Evolutionary conservation across 1,284 basidiomycete species (phyloP).

Genomic region (Moniliophthora roreri): DNA sequence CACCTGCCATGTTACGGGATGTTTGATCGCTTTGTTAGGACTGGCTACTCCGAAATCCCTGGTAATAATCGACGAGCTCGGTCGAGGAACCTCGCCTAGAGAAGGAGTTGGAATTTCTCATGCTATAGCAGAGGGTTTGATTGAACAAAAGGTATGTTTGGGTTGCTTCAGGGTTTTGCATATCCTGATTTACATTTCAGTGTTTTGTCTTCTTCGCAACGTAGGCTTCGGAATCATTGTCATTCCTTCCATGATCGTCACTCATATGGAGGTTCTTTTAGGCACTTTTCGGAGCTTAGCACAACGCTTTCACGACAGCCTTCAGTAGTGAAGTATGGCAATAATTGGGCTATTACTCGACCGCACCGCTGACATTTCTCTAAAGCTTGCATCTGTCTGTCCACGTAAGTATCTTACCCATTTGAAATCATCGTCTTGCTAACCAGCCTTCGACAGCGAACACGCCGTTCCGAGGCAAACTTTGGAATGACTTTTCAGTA

Average conservation of each 20-base stretch:
- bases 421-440: neutral
- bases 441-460: slow-evolving; percentile 37
- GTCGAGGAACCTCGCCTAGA: slow-evolving; percentile 81
- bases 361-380: slow-evolving; percentile 15
- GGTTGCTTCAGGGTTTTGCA: neutral
- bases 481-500: slow-evolving; percentile 79
- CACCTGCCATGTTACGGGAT: neutral
- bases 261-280: slow-evolving; percentile 26
- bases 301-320: slow-evolving; percentile 72
- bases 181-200: slow-evolving; percentile 35
- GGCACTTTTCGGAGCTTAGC: slow-evolving; percentile 72
- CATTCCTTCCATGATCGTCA: too few relatives aligned
- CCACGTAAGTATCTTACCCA: slow-evolving; percentile 49
- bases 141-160: slow-evolving; percentile 61
- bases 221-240: slow-evolving; percentile 37
- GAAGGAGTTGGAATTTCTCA: slow-evolving; percentile 91
- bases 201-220: slow-evolving; percentile 90
- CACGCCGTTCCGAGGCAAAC: slow-evolving; percentile 49
- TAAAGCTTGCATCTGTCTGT: slow-evolving; percentile 79
- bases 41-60: slow-evolving; percentile 75
- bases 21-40: slow-evolving; percentile 40
- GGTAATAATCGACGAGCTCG: slow-evolving; percentile 89
- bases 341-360: slow-evolving; percentile 16
- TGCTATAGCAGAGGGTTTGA: slow-evolving; percentile 88
- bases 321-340: slow-evolving; percentile 68